Percentiles rank a stretch among this genome's conserved stretches.
Evolutionary conservation across 768 basidiomycete genomes (phyloP).

Genomic region (Boletus rubropictus): DNA sequence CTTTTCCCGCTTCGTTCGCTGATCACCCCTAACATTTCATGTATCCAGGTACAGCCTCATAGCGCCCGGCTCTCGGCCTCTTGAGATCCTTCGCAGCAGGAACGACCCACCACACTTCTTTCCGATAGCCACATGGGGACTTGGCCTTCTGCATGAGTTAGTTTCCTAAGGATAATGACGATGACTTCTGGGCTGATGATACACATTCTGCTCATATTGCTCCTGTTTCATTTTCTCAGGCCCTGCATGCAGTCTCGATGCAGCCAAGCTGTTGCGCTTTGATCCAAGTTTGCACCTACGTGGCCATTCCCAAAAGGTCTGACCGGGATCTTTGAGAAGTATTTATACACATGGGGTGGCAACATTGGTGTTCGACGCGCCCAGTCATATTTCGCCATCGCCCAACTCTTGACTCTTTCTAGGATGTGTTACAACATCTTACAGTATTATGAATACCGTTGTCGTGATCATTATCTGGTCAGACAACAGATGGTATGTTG

Average conservation of each 20-base stretch:
- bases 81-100: constrained; percentile 11
- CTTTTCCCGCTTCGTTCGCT: background rate
- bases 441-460: constrained; percentile 30
- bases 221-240: constrained; percentile 17
- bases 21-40: background rate
- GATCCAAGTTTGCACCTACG: constrained; percentile 2
- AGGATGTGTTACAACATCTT: constrained; percentile 34
- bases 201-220: constrained; percentile 10
- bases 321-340: constrained; percentile 8
- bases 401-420: background rate
- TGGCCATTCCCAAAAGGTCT: constrained; percentile 6
- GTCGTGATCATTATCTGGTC: constrained; percentile 27
- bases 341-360: constrained; percentile 17
- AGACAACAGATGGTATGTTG: constrained; percentile 33
- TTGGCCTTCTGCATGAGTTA: constrained; percentile 9
- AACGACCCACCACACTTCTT: background rate
- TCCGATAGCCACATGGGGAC: constrained; percentile 6
- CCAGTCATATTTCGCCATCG: constrained; percentile 1
- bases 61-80: constrained; percentile 1
- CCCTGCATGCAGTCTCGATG: constrained; percentile 3
- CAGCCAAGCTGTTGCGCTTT: background rate
- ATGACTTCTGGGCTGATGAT: constrained; percentile 1
- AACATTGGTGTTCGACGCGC: background rate
- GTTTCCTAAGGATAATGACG: constrained; percentile 4
- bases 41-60: background rate